A percentile compares a stretch with the other conserved stretches of the same genome.
Conservation (phyloP, 192 early-diverging fungal genomes). For the Phycomyces nitens region DNA sequence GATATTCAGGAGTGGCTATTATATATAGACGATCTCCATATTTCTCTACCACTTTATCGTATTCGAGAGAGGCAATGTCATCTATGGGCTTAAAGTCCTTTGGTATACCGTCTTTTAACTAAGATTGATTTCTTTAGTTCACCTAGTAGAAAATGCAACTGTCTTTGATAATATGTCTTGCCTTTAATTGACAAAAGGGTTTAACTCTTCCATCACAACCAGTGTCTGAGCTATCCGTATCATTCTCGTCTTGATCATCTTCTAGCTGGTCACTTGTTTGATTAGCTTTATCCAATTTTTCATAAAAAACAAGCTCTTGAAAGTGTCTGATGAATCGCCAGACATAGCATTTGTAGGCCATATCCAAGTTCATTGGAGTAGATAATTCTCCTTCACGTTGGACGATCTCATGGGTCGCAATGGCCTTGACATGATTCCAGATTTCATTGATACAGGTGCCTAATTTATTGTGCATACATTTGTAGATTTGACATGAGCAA, state of each 20-base stretch:
- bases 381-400: not conserved
- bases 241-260: not conserved
- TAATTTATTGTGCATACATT: not conserved
- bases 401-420: not conserved
- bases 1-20: constrained; percentile 7
- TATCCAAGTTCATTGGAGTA: not conserved
- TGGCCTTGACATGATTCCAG: constrained; percentile 8
- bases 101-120: not conserved
- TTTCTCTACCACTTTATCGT: constrained; percentile 3
- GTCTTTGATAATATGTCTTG: not conserved
- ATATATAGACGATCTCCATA: constrained; percentile 9
- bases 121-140: not conserved
- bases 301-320: not conserved
- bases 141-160: too few relatives aligned
- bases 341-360: constrained; percentile 19
- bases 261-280: too few relatives aligned
- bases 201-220: not conserved
- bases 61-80: not conserved
- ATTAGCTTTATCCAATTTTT: not conserved
- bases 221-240: not conserved
- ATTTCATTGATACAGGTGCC: constrained; percentile 4
- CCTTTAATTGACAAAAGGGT: not conserved
- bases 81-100: not conserved
- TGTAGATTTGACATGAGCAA: not conserved
- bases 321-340: constrained; percentile 2